Evolutionary conservation across 257 asterid species (phyloP).

Genomic region (Haberlea rhodopensis): DNA sequence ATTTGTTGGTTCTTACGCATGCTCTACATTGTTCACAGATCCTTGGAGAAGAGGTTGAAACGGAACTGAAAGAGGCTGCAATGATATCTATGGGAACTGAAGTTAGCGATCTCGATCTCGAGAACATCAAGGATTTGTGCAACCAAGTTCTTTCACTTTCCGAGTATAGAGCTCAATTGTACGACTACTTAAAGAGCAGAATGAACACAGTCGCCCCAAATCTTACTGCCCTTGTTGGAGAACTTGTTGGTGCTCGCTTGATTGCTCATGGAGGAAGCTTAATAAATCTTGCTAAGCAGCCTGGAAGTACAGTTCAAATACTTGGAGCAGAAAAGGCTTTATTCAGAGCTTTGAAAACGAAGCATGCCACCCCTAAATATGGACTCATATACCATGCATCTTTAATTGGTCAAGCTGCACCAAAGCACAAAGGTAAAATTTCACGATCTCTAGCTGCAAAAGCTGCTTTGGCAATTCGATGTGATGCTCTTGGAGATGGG

Average conservation of each 20-base stretch:
- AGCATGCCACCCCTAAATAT: conserved; percentile 88
- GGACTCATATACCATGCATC: conserved; percentile 95
- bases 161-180: conserved; percentile 80
- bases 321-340: conserved; percentile 96
- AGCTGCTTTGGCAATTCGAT: conserved; percentile 79
- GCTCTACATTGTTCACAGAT: conserved; percentile 36
- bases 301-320: conserved; percentile 91
- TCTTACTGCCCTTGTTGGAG: conserved; percentile 92
- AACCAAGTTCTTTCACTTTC: conserved; percentile 81
- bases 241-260: conserved; percentile 91
- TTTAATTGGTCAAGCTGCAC: conserved; percentile 90
- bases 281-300: conserved; percentile 88
- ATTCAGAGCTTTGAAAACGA: conserved; percentile 84
- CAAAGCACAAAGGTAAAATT: conserved; percentile 88
- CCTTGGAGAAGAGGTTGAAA: conserved; percentile 72
- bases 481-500: conserved; percentile 77
- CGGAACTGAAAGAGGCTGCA: conserved; percentile 79
- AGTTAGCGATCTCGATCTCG: conserved; percentile 80
- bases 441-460: conserved; percentile 86
- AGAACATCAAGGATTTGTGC: conserved; percentile 80
- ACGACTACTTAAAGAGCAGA: conserved; percentile 79
- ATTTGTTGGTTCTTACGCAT: neutral
- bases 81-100: conserved; percentile 96
- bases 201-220: conserved; percentile 94
- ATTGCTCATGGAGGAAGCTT: conserved; percentile 96